Percentiles rank a stretch among this genome's conserved stretches.
phyloP scores from a whole-genome alignment of 495 filamentous ascomycete species.

The Podospora fimiseda region DNA sequence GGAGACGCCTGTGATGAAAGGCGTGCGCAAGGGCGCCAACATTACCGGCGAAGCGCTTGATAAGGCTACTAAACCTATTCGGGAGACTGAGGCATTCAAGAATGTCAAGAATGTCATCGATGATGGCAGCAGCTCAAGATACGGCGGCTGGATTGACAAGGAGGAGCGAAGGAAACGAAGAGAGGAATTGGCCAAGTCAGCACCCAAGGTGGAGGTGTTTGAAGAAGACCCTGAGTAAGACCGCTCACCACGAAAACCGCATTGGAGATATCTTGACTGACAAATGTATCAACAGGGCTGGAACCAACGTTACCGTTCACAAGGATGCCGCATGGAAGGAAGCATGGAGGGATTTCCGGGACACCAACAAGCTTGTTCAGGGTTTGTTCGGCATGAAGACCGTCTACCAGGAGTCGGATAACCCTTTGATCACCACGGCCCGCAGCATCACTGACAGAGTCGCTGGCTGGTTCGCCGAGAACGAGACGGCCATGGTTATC shows the following conservation, averaged over 20 bases:
- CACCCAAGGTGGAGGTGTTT: slow-evolving; percentile 49
- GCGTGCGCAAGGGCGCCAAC: slow-evolving; percentile 78
- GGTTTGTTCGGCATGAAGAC: slow-evolving; percentile 75
- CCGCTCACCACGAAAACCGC: no score
- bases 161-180: slow-evolving; percentile 78
- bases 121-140: slow-evolving; percentile 91
- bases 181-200: slow-evolving; percentile 58
- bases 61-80: slow-evolving; percentile 85
- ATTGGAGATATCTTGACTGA: slow-evolving; percentile 15
- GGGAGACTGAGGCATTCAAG: slow-evolving; percentile 90
- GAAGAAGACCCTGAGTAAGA: slow-evolving; percentile 88
- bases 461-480: slow-evolving; percentile 95
- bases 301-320: slow-evolving; percentile 88
- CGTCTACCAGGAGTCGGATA: slow-evolving; percentile 91
- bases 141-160: slow-evolving; percentile 93
- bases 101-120: slow-evolving; percentile 94
- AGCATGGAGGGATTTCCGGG: slow-evolving; percentile 86
- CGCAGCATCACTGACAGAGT: slow-evolving; percentile 89
- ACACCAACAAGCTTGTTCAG: slow-evolving; percentile 82
- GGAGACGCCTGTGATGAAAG: slow-evolving; percentile 90
- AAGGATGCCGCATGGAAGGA: slow-evolving; percentile 97
- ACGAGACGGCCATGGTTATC: slow-evolving; percentile 93
- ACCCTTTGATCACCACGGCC: slow-evolving; percentile 87
- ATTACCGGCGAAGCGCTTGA: slow-evolving; percentile 81
- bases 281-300: slow-evolving; percentile 53